A percentile compares a stretch with the other conserved stretches of the same genome.
phyloP scores from a whole-genome alignment of 2,329 filamentous ascomycete genomes.

The Hypoxylon sp. region DNA sequence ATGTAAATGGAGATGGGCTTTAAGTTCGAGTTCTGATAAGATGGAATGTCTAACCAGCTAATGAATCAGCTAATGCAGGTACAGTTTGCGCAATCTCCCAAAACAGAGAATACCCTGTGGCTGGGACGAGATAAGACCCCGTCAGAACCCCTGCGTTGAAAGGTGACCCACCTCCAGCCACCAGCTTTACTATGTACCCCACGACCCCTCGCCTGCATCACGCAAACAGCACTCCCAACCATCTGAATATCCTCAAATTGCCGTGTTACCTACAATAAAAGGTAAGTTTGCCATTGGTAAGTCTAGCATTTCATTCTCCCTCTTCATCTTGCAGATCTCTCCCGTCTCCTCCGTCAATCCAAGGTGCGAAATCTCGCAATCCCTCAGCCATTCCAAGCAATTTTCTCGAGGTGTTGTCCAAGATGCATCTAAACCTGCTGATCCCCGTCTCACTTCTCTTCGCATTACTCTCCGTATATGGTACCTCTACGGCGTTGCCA shows the following conservation, averaged over 20 bases:
- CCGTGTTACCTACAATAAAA: slow-evolving; percentile 57
- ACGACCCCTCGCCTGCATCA: not conserved
- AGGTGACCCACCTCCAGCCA: slow-evolving; percentile 19
- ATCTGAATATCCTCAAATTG: slow-evolving; percentile 36
- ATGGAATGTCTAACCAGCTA: not conserved
- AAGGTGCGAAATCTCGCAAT: slow-evolving; percentile 30
- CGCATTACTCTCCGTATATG: slow-evolving; percentile 41
- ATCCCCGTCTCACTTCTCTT: slow-evolving; percentile 42
- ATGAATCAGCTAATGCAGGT: slow-evolving; percentile 32
- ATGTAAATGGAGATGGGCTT: not conserved
- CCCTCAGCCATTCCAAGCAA: slow-evolving; percentile 35
- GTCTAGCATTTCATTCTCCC: slow-evolving; percentile 16
- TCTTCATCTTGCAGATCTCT: slow-evolving; percentile 26
- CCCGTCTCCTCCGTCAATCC: slow-evolving; percentile 24
- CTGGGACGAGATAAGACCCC: slow-evolving; percentile 5
- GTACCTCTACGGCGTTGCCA: slow-evolving; percentile 46
- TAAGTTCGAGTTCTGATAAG: not conserved
- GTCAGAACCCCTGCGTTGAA: not conserved
- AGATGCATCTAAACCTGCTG: slow-evolving; percentile 49
- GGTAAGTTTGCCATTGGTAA: slow-evolving; percentile 18
- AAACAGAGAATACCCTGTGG: slow-evolving; percentile 18
- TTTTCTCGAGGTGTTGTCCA: slow-evolving; percentile 40
- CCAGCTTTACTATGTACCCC: slow-evolving; percentile 1
- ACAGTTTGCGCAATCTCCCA: slow-evolving; percentile 16
- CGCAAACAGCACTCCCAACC: slow-evolving; percentile 33